Evolutionary conservation across 495 filamentous ascomycete species (phyloP).

Genomic region (Podospora australis): DNA sequence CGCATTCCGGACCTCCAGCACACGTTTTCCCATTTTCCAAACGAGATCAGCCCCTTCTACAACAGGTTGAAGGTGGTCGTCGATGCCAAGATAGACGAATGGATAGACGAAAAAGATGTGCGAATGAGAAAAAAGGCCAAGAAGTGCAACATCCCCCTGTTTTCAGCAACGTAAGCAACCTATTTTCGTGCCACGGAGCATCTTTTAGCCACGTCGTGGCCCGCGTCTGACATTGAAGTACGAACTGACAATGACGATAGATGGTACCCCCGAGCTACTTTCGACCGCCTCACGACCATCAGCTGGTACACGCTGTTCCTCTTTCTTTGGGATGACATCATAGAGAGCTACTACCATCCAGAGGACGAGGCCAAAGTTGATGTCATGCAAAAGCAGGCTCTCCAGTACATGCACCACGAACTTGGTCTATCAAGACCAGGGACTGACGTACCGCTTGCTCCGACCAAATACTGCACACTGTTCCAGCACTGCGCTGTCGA

Average conservation of each 20-base stretch:
- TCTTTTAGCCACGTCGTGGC: not conserved
- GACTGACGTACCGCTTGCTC: not conserved
- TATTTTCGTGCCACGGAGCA: not conserved
- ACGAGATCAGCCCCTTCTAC: constrained; percentile 13
- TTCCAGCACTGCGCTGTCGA: constrained; percentile 7
- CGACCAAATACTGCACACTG: constrained; percentile 17
- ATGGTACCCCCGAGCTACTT: constrained; percentile 26
- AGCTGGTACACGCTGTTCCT: constrained; percentile 28
- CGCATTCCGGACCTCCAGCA: constrained; percentile 8
- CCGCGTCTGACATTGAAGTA: too few species aligned
- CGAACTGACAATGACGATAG: constrained; percentile 2
- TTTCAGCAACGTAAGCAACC: constrained; percentile 10
- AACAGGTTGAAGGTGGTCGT: constrained; percentile 9
- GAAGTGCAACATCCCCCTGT: constrained; percentile 10
- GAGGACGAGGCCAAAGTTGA: constrained; percentile 13
- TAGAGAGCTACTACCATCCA: too few species aligned
- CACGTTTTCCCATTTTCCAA: constrained; percentile 10
- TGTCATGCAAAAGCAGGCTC: constrained; percentile 10
- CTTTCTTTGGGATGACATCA: constrained; percentile 30
- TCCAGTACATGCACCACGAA: constrained; percentile 13
- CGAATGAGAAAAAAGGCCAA: constrained; percentile 2
- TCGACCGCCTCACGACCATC: constrained; percentile 20
- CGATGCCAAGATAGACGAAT: constrained; percentile 11
- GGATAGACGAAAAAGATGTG: constrained; percentile 10
- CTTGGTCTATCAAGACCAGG: constrained; percentile 2